Evolutionary conservation across 352 stramenopile species (phyloP).

Genomic region (Phytopythium cucurbitacearum): DNA sequence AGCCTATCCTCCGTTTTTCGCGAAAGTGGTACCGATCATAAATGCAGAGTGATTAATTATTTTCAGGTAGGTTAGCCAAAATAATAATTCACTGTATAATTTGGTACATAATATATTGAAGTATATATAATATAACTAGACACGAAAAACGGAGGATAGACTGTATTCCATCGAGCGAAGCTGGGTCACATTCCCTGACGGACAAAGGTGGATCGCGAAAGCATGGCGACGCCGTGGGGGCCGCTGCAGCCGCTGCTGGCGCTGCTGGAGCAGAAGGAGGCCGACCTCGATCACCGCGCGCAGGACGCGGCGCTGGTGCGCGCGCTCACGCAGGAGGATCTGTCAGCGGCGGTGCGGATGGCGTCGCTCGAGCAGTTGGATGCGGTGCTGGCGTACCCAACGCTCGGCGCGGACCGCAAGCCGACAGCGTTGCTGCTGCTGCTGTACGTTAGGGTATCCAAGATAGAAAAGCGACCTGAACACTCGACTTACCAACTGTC

Average conservation of each 20-base stretch:
- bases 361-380: conserved; percentile 63
- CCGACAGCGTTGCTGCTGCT: conserved; percentile 38
- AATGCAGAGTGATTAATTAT: no score
- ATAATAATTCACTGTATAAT: no score
- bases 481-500: not conserved
- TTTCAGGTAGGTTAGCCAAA: no score
- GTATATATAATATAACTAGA: no score
- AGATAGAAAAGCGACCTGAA: not conserved
- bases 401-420: conserved; percentile 45
- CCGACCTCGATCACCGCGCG: conserved; percentile 10
- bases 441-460: conserved; percentile 23
- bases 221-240: conserved; percentile 38
- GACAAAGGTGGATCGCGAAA: not conserved
- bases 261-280: conserved; percentile 34
- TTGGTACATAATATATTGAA: no score
- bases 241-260: conserved; percentile 44
- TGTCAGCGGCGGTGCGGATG: conserved; percentile 32
- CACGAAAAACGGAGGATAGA: no score
- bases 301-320: conserved; percentile 39
- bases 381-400: conserved; percentile 42
- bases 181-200: not conserved
- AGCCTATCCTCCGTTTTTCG: no score
- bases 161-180: not conserved
- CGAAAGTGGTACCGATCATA: no score
- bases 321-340: conserved; percentile 38